A percentile compares a stretch with the other conserved stretches of the same genome.
These are phyloP conservation scores for Rhytidiadelphus loreus DNA, from an alignment of 225 moss, liverwort and hornwort species.

Conservation along the genomic window DNA sequence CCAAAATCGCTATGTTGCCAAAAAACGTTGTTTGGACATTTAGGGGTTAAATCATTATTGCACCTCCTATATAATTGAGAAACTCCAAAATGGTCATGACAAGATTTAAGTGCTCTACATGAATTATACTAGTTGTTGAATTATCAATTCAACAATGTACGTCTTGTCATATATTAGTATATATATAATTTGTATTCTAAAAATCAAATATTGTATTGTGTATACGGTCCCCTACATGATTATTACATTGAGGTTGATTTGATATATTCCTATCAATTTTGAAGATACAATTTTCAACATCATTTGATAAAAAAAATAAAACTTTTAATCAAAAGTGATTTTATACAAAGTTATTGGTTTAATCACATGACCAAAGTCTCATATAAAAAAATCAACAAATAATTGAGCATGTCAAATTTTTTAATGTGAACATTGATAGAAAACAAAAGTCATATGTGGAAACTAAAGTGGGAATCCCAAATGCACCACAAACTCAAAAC, in stretches of 20 bases:
- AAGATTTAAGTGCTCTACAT: neutral
- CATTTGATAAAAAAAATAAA: no score
- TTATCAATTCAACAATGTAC: no score
- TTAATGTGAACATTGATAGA: neutral
- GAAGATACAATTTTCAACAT: neutral
- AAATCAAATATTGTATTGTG: neutral
- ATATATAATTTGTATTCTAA: neutral
- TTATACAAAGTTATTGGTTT: neutral
- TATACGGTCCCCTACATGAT: neutral
- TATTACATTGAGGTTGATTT: neutral
- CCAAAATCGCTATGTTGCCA: no score
- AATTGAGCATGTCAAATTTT: neutral
- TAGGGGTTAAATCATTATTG: neutral
- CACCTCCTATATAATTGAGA: neutral
- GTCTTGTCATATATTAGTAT: neutral
- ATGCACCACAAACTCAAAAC: rapidly evolving
- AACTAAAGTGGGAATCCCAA: neutral
- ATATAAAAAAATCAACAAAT: no score
- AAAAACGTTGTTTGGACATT: no score
- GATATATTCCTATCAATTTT: neutral
- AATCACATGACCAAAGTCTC: no score
- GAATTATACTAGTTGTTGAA: neutral
- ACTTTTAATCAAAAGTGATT: neutral
- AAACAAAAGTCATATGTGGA: neutral
- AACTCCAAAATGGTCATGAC: neutral